Evolutionary conservation across 1,139 yeast species (phyloP), one percentile per base, ranked within the genome.

Genomic region (Blastobotrys ciferrii): DNA sequence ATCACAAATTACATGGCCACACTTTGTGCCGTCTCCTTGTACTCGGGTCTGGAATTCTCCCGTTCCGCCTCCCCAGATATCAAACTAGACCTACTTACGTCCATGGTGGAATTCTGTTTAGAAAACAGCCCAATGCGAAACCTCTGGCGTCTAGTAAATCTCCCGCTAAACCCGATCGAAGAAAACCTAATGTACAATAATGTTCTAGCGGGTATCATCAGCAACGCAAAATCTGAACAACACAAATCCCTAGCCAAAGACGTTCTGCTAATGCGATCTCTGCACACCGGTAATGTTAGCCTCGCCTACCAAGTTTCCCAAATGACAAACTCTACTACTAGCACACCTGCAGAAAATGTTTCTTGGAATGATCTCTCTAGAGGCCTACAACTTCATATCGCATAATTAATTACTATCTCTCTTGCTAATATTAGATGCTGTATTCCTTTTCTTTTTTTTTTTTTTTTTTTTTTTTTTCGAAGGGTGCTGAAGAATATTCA

Each of bases 81-180:
- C 6, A 48, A 45, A 18, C 46, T 44, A 12, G 50, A 35, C 9
- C 39, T 51, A 2, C 43, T 59, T 25, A 45, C 42, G 2, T 37
- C 54, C 30, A 48, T 58, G 30, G 54, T 56, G n/a, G 41, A 45
- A n/a, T 44, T 38, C 32, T 42, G 47, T 20, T 39, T 50, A 12
- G 39, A 39, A 17, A 40, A 43, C 35, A 43, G 42, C 33, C 47
- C 49, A 2, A 49, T 48, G 42, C 45, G 46, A 41, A 53, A 53
- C 44, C 19, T 54, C 14, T 58, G 58, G 58, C 49, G 63, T 13
- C 47, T 60, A 35, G 58, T 61, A 4, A 60, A 57, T 42, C 41
- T 57, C 32, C 60, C 63, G 1, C 43, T 60, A 2, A 51, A 54
- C 2, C 46, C 45, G n/a, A 20, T 43, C 4, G 64, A 60, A 38